Evolutionary conservation across 805 yeast genomes (phyloP), one percentile per base, ranked within the genome.

Genomic region (Wickerhamiella qilinensis): DNA sequence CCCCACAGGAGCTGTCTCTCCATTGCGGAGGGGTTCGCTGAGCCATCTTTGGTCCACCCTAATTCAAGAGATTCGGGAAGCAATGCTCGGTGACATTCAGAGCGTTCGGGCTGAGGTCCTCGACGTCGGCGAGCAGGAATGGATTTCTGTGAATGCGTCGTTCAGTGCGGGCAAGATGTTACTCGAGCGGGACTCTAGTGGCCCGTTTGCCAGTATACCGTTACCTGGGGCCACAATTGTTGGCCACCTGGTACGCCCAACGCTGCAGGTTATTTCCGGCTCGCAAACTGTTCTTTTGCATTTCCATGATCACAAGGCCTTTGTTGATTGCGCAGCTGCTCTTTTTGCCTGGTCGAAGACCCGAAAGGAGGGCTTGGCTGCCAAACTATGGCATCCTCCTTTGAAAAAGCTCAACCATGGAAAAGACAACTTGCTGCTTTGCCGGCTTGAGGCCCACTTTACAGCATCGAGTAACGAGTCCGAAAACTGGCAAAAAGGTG

Each of bases 371-470:
- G 53, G 53, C 5, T 20, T 49, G 14, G 21, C n/a, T 9, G 31
- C 33, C 11, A 50, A 50, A 30, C 20, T 32, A 7, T 50, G 51
- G 51, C 25, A 8, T 16, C 51, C 54, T 3, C 46, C 46, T 1
- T 25, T 35, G 1, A 39, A 36, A 4, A 17, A 29, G 21, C 37
- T 39, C 6, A 33, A 27, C 9, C 28, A 33, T 8, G 36, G 41
- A 6, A 39, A 38, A 14, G 37, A 35, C 12, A 40, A 33, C 16
- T 38, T 47, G 11, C 36, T 50, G 40, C 38, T 47, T 7, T 48
- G 53, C 33, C 40, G 38, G 6, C 36, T 50, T 9, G 38, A 42
- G 28, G 51, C 47, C 3, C 41, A 38, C 29, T 44, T 46, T 34
- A 47, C 46, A 1, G 42, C 41, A 3, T 36, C 33, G 27, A 36